These are phyloP conservation scores for Haematococcus sp. DNA, from an alignment of 139 green algal species.

Conservation along the genomic window DNA sequence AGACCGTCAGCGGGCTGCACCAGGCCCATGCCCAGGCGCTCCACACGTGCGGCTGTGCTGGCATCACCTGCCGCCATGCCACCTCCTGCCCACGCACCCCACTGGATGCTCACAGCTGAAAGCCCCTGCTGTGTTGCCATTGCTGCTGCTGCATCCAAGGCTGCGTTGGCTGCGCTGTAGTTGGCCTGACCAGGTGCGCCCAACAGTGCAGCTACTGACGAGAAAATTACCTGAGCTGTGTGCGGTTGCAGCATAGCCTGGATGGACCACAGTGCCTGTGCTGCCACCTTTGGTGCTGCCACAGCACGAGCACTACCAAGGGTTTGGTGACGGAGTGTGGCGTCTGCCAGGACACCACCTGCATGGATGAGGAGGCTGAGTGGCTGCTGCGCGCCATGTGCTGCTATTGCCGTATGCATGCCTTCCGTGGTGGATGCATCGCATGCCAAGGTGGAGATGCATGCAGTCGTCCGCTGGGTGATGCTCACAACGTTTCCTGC, in stretches of 20 bases:
- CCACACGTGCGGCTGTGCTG: conserved; percentile 43
- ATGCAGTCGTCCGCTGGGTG: background rate
- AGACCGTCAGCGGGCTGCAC: conserved; percentile 55
- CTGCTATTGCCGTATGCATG: background rate
- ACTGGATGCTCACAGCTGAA: conserved; percentile 58
- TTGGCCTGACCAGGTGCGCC: conserved; percentile 68
- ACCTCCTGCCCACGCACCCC: conserved; percentile 66
- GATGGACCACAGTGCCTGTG: background rate
- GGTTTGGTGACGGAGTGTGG: conserved; percentile 61
- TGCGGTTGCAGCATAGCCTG: background rate
- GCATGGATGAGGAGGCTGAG: conserved; percentile 8
- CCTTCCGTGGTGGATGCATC: conserved; percentile 6
- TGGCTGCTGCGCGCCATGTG: background rate
- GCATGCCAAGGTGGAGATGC: conserved; percentile 4
- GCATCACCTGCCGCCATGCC: conserved; percentile 57
- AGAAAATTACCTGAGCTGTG: conserved; percentile 56
- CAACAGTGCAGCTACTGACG: conserved; percentile 65
- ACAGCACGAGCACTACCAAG: conserved; percentile 39
- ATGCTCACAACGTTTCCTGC: background rate
- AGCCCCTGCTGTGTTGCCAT: conserved; percentile 20
- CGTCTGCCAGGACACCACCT: conserved; percentile 69
- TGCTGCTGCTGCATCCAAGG: conserved; percentile 44
- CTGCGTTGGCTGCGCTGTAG: conserved; percentile 67
- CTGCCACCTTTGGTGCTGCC: conserved; percentile 36
- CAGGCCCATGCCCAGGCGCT: conserved; percentile 64